Evolutionary conservation across 73 alveolate species (phyloP), one percentile per base, ranked within the genome.

Genomic region (Stentor coeruleus): DNA sequence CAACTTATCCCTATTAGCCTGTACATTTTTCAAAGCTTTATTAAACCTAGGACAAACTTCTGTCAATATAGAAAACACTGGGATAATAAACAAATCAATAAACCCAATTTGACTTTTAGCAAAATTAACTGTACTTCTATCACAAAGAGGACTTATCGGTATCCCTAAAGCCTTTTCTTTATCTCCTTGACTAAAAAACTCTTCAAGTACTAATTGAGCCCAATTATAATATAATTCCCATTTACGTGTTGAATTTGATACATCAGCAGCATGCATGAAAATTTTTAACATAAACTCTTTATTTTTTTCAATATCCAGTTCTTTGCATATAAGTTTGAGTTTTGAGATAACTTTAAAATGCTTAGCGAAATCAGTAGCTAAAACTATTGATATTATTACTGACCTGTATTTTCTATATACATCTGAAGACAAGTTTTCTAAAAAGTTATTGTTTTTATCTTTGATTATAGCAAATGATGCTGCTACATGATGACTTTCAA

Each of bases 351-450:
- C 91, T 30, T 85, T 81, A 58, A 85, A 85, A 39, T 85, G 91
- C 81, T 59, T 85, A 3, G 81, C 60, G 86, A 85, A 74, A 37
- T 85, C 91, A 14, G 91, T 85, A 1, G 91, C 59, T 11, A 85
- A 74, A 66, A 85, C 81, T 84, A 85, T 58, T 2, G 3, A 20
- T 35, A 85, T 85, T 74, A 81, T 57, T 33, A 11, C 20, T 3
- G 58, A n/a, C 39, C 91, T 31, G 38, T 4, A 28, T 33, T 3
- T 1, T n/a, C 37, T 81, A 33, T 26, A n/a, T 33, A 30, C 84
- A 0, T 15, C 81, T 59, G 3, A 14, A 59, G 6, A 15, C 82
- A 33, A 3, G 3, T 81, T 28, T n/a, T 57, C 3, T 36, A 81
- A 81, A 31, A 38, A 11, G 59, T 41, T 42, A 11, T 4, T 39